Evolutionary conservation across 2,329 filamentous ascomycete genomes (phyloP).

Genomic region (Penicillium expansum): DNA sequence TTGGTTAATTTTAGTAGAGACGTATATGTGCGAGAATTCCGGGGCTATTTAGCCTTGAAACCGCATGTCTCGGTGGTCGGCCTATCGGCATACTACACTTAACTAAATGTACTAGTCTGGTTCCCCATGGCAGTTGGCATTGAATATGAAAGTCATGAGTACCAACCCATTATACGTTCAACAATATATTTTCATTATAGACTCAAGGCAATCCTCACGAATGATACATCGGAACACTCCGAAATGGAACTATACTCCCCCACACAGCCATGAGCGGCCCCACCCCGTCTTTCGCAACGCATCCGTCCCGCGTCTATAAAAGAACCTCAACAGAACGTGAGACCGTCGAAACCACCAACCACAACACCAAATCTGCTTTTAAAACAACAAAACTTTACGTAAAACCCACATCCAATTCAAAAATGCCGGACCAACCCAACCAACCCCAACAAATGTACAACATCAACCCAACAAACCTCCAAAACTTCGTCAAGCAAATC

Average conservation of each 20-base stretch:
- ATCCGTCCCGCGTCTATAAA: slow-evolving; percentile 10
- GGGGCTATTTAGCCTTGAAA: too few species aligned
- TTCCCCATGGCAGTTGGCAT: background rate
- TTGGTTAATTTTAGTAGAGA: too few species aligned
- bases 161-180: background rate
- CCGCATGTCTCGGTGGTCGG: too few species aligned
- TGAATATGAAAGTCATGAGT: background rate
- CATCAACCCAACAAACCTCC: slow-evolving; percentile 16
- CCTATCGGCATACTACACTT: too few species aligned
- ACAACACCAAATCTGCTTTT: background rate
- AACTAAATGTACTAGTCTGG: too few species aligned
- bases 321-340: background rate
- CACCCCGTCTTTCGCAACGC: background rate
- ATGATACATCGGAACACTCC: background rate
- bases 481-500: slow-evolving; percentile 29
- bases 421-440: slow-evolving; percentile 10
- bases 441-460: slow-evolving; percentile 16
- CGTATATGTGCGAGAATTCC: too few species aligned
- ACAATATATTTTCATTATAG: background rate
- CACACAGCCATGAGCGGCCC: background rate
- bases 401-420: background rate
- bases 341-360: background rate
- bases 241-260: background rate
- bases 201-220: background rate
- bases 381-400: background rate